Evolutionary conservation across 2,329 filamentous ascomycete species (phyloP).

Genomic region (Colletotrichum tabaci): DNA sequence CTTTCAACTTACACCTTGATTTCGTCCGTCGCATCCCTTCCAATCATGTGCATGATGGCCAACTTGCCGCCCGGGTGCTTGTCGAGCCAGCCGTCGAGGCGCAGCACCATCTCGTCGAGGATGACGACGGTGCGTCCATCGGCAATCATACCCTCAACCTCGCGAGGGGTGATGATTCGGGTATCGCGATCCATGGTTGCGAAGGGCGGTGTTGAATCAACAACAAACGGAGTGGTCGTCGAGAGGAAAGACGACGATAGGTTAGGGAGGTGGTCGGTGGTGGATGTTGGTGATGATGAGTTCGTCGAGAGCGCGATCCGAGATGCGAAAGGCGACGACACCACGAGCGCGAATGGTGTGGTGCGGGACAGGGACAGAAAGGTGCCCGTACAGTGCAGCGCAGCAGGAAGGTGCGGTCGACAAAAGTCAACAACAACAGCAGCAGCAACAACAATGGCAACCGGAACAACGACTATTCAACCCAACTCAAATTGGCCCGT

Average conservation of each 20-base stretch:
- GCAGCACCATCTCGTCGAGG: conserved; percentile 67
- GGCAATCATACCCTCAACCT: conserved; percentile 67
- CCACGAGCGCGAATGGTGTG: background rate
- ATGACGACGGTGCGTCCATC: conserved; percentile 70
- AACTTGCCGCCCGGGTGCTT: conserved; percentile 72
- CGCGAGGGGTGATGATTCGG: conserved; percentile 57
- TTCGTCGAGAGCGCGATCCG: background rate
- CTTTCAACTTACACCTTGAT: conserved; percentile 66
- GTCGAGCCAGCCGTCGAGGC: conserved; percentile 71
- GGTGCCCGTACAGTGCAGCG: no score
- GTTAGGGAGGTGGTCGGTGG: background rate
- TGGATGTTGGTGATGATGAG: background rate
- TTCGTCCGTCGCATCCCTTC: conserved; percentile 71
- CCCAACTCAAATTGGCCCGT: background rate
- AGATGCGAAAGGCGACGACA: background rate
- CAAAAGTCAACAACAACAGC: background rate
- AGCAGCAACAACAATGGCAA: background rate
- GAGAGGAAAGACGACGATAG: background rate
- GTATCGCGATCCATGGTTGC: conserved; percentile 57
- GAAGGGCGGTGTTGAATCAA: background rate
- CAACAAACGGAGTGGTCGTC: background rate
- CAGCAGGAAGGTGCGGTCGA: background rate
- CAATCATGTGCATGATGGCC: conserved; percentile 74
- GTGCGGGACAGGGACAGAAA: no score
- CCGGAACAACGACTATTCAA: background rate